Base-by-base conservation (phyloP, 306 rosid species). In the Benincasa hispida region DNA sequence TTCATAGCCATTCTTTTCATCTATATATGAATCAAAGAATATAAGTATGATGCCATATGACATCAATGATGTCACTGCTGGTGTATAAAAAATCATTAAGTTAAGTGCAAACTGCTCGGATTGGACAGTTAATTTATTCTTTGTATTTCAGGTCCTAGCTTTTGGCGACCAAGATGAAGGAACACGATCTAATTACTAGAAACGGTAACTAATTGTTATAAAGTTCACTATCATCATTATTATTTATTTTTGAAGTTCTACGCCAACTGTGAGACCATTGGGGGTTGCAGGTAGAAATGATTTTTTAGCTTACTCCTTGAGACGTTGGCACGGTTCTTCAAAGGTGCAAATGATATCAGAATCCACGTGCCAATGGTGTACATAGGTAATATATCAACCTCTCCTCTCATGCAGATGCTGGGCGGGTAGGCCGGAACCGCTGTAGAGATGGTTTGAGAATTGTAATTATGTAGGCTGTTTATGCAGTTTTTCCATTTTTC, bases 121-220 rank as follows among this genome's bases (percentile, higher is more conserved):
- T 58, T 22, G 6, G 35, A 62, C 45, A 67, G 37, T 61, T 30
- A 32, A 48, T 74, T 37, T 72, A 35, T 69, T 75, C 37, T 82
- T 51, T 76, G 77, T 81, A 69, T 82, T 87, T 80, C 92, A 93
- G 97, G 96, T 79, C 88, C 91, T 47, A 72, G 87, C 88, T 90
- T 48, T 87, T 93, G 97, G 97, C 87, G 75, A 84, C 98, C 97
- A 54, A 85, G 94, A 78, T 90, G 88, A 91, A 66, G 70, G 58
- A 75, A 78, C 75, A 60, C 78, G 41, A 74, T 75, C 76, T 47
- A 74, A 67, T 67, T 72, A 69, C 70, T 70, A 77, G 65, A 70
- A 69, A 27, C 10, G 91, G 91, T 84, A 85, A 76, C 58, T 56
- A 30, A 65, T 60, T 30, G 51, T 34, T 58, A 54, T 48, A 37